phyloP scores from a whole-genome alignment of 2,329 filamentous ascomycete genomes.

The Aspergillus fischeri region DNA sequence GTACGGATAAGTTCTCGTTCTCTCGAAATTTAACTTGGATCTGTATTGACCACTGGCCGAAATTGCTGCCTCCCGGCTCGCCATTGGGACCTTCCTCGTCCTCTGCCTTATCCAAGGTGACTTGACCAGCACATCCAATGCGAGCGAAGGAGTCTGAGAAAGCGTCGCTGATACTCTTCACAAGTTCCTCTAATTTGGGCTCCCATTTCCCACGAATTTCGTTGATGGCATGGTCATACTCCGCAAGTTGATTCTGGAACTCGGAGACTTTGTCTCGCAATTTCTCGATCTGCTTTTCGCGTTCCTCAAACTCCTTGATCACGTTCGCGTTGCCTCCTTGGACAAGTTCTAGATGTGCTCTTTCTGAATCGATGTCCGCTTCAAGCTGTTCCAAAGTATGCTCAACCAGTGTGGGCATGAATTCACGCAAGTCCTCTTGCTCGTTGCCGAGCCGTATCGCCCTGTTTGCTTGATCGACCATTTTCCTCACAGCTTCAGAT shows the following conservation, averaged over 20 bases:
- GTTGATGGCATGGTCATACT: constrained; percentile 56
- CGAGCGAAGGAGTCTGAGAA: constrained; percentile 92
- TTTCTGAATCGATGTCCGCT: constrained; percentile 68
- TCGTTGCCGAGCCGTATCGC: constrained; percentile 9
- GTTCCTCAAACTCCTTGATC: constrained; percentile 71
- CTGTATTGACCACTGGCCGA: constrained; percentile 88
- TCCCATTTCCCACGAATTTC: constrained; percentile 74
- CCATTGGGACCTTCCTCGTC: constrained; percentile 30
- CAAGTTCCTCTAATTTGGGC: constrained; percentile 71
- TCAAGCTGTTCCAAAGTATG: constrained; percentile 63
- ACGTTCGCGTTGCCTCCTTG: constrained; percentile 72
- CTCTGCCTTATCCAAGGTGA: constrained; percentile 71
- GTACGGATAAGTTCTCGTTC: constrained; percentile 74
- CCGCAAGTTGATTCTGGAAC: constrained; percentile 52
- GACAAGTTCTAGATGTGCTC: constrained; percentile 73
- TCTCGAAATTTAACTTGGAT: constrained; percentile 94
- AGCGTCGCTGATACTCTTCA: constrained; percentile 78
- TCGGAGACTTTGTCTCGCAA: constrained; percentile 58
- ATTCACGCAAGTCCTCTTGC: constrained; percentile 28
- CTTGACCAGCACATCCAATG: constrained; percentile 91
- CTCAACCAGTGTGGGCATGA: constrained; percentile 44
- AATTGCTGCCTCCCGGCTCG: constrained; percentile 59
- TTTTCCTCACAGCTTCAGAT: constrained; percentile 13
- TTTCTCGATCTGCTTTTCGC: constrained; percentile 65
- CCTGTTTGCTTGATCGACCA: constrained; percentile 13